These are phyloP conservation scores for Fusarium marasasianum DNA, from an alignment of 2,329 filamentous ascomycete species.

Conservation along the genomic window DNA sequence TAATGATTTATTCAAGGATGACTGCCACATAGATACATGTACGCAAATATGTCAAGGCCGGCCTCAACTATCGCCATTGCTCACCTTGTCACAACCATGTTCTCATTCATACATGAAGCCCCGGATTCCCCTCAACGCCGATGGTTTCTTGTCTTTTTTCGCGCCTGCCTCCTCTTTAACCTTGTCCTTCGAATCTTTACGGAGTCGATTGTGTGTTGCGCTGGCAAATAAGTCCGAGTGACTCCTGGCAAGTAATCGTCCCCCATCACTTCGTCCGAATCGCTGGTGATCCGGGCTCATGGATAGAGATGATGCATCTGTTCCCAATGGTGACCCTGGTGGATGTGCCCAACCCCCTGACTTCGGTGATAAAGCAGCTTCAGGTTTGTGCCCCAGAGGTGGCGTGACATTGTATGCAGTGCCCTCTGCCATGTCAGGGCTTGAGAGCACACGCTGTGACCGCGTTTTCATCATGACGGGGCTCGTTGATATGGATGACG, in stretches of 20 bases:
- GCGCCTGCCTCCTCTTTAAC: constrained; percentile 51
- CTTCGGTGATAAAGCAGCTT: constrained; percentile 42
- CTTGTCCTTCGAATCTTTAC: constrained; percentile 61
- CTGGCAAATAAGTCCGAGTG: constrained; percentile 48
- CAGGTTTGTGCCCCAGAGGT: constrained; percentile 50
- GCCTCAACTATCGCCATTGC: background rate
- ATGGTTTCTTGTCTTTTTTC: constrained; percentile 51
- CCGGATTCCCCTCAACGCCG: constrained; percentile 54
- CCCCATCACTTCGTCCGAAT: constrained; percentile 57
- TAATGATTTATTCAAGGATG: background rate
- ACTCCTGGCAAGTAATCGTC: constrained; percentile 29
- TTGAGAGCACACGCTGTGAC: constrained; percentile 55
- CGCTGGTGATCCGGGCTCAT: constrained; percentile 54
- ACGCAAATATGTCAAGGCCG: background rate
- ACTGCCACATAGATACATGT: background rate
- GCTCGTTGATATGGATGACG: constrained; percentile 50
- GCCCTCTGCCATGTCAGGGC: constrained; percentile 54
- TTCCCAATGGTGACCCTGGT: constrained; percentile 52
- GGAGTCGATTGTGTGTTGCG: constrained; percentile 58
- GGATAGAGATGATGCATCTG: constrained; percentile 43
- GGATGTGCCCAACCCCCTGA: constrained; percentile 46
- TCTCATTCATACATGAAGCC: constrained; percentile 48
- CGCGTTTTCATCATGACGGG: constrained; percentile 51
- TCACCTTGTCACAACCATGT: background rate
- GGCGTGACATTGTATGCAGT: constrained; percentile 56